Evolutionary conservation across 228 moss, liverwort and hornwort species (phyloP).

Genomic region (Sphagnum magellanicum): DNA sequence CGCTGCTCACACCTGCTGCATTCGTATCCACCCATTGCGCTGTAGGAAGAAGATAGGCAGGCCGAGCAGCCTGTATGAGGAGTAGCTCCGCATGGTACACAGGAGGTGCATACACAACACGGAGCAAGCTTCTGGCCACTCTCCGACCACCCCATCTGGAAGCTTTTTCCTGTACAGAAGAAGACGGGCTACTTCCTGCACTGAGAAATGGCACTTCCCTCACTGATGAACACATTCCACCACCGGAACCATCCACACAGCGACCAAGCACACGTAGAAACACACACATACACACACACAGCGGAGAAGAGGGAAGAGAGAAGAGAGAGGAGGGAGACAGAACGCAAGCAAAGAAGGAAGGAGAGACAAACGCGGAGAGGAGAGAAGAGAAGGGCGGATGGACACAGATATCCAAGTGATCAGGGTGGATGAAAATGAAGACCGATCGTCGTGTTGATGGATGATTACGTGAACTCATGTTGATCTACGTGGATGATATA

Average conservation of each 20-base stretch:
- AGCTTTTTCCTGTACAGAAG: not conserved
- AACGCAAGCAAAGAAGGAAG: not conserved
- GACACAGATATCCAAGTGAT: not conserved
- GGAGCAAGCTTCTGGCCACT: conserved; percentile 1
- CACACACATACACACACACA: too few relatives aligned
- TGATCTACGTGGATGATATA: too few relatives aligned
- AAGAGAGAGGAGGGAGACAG: not conserved
- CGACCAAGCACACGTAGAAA: not conserved
- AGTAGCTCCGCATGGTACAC: too few relatives aligned
- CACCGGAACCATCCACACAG: not conserved
- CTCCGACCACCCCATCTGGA: conserved; percentile 4
- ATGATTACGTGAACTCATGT: too few relatives aligned
- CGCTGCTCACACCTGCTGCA: too few relatives aligned
- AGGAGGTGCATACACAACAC: too few relatives aligned
- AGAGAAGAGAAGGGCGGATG: not conserved
- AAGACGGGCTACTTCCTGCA: not conserved
- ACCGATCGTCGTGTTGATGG: too few relatives aligned
- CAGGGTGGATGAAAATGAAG: not conserved
- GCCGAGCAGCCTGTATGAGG: too few relatives aligned
- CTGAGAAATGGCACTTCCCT: conserved; percentile 6
- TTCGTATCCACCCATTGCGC: too few relatives aligned
- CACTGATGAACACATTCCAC: not conserved
- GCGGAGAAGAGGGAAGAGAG: not conserved
- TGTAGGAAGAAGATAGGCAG: too few relatives aligned
- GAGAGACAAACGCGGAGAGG: not conserved